phyloP scores from a whole-genome alignment of 805 yeast genomes.

The Ogataea saltuana region DNA sequence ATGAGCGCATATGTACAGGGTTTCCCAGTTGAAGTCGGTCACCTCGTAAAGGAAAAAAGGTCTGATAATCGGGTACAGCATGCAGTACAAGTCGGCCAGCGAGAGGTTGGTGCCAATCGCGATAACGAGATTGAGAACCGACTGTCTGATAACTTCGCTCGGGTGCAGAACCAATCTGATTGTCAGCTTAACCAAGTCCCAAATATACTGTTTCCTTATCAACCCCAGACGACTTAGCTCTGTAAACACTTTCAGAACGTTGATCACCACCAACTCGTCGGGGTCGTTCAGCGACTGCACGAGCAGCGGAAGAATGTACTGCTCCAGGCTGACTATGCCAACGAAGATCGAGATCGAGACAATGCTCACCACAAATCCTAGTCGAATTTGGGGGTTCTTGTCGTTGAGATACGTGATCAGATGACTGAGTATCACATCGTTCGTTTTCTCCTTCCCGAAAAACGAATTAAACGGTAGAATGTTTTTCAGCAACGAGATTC shows the following conservation, averaged over 20 bases:
- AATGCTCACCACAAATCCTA: constrained; percentile 70
- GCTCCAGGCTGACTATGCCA: constrained; percentile 81
- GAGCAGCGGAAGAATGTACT: constrained; percentile 81
- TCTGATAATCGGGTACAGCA: constrained; percentile 76
- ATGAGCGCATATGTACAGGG: constrained; percentile 65
- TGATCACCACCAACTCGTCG: constrained; percentile 77
- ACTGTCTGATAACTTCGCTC: constrained; percentile 78
- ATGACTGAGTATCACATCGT: constrained; percentile 86
- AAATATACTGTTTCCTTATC: constrained; percentile 48
- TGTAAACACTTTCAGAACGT: constrained; percentile 62
- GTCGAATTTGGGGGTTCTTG: constrained; percentile 61
- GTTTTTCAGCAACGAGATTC: constrained; percentile 65
- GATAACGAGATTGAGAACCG: constrained; percentile 59
- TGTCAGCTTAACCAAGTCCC: constrained; percentile 54
- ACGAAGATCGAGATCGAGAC: constrained; percentile 75
- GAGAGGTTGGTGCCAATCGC: constrained; percentile 62
- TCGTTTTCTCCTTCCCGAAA: constrained; percentile 84
- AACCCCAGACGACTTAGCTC: constrained; percentile 58
- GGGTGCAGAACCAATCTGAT: constrained; percentile 77
- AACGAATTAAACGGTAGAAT: constrained; percentile 78
- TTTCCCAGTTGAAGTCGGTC: constrained; percentile 62
- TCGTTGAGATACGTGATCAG: constrained; percentile 90
- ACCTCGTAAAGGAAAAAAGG: constrained; percentile 79
- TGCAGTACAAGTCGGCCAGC: constrained; percentile 79
- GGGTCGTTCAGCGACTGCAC: constrained; percentile 81